Conservation (phyloP, 2,329 filamentous ascomycete species). For the Myriosclerotinia curreyana region DNA sequence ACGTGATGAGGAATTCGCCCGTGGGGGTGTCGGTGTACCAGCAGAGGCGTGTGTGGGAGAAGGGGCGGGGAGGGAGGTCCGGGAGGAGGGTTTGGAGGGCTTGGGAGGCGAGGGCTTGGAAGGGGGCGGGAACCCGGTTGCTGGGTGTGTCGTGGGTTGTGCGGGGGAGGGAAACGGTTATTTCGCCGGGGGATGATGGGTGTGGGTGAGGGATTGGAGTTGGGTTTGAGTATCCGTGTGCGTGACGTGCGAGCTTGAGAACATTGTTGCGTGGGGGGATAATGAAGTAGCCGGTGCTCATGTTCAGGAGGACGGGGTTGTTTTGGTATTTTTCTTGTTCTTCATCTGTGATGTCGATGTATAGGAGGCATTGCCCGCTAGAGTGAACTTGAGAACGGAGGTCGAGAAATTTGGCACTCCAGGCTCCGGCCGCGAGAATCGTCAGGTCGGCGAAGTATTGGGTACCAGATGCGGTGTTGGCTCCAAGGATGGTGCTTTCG, state of each 20-base stretch:
- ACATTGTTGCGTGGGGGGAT: slow-evolving; percentile 60
- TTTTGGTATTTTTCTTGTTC: slow-evolving; percentile 65
- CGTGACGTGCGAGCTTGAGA: slow-evolving; percentile 60
- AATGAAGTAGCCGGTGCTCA: slow-evolving; percentile 69
- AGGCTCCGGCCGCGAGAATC: slow-evolving; percentile 81
- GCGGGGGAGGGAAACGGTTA: slow-evolving; percentile 28
- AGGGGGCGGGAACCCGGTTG: slow-evolving; percentile 31
- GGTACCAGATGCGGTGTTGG: slow-evolving; percentile 49
- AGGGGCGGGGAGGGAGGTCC: slow-evolving; percentile 50
- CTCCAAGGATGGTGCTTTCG: slow-evolving; percentile 51
- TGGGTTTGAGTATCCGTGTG: slow-evolving; percentile 54
- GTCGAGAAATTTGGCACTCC: slow-evolving; percentile 76
- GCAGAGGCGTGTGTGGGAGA: slow-evolving; percentile 53
- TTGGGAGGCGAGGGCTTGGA: slow-evolving; percentile 28
- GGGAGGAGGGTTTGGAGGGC: slow-evolving; percentile 49
- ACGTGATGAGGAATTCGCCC: slow-evolving; percentile 60
- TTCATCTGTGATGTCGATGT: slow-evolving; percentile 67
- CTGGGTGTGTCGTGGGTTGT: slow-evolving; percentile 30
- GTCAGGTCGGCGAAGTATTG: slow-evolving; percentile 65
- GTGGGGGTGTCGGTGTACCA: slow-evolving; percentile 65
- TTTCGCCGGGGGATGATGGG: slow-evolving; percentile 15
- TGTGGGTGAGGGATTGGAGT: slow-evolving; percentile 31
- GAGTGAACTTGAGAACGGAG: slow-evolving; percentile 72
- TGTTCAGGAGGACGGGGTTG: slow-evolving; percentile 71
- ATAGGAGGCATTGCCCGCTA: slow-evolving; percentile 78